A percentile compares a stretch with the other conserved stretches of the same genome.
Conservation (phyloP, 768 basidiomycete species). For the Tylopilus plumbeoviolaceoides region DNA sequence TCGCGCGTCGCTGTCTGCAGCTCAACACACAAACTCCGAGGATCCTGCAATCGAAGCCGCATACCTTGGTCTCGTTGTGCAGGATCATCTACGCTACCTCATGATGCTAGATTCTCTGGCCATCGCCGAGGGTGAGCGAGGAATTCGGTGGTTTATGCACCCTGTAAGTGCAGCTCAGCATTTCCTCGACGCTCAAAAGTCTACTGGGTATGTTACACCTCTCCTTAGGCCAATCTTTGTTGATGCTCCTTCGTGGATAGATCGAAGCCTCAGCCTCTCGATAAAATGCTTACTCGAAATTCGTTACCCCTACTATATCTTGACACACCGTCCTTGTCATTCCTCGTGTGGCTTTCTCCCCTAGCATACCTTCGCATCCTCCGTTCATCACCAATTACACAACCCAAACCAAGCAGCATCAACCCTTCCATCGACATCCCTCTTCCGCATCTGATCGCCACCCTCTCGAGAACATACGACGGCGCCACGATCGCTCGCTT, state of each 20-base stretch:
- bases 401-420: constrained; percentile 13
- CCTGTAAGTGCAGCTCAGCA: constrained; percentile 19
- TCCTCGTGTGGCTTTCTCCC: constrained; percentile 69
- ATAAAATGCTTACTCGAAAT: constrained; percentile 56
- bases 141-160: constrained; percentile 73
- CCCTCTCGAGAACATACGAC: constrained; percentile 36
- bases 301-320: constrained; percentile 73
- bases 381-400: constrained; percentile 28
- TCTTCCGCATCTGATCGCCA: constrained; percentile 41
- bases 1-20: constrained; percentile 18
- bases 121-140: constrained; percentile 47
- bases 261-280: constrained; percentile 48
- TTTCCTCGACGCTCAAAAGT: constrained; percentile 17
- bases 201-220: constrained; percentile 12
- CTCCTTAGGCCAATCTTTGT: not conserved
- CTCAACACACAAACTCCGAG: constrained; percentile 36
- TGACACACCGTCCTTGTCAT: constrained; percentile 61
- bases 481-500: constrained; percentile 59
- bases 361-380: constrained; percentile 61
- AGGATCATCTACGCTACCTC: constrained; percentile 60
- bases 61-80: constrained; percentile 42
- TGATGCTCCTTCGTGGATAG: constrained; percentile 23
- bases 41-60: constrained; percentile 50
- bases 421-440: constrained; percentile 44
- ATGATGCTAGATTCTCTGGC: constrained; percentile 72